These are phyloP conservation scores for Colletotrichum sp. DNA, from an alignment of 2,329 filamentous ascomycete species.

Conservation along the genomic window DNA sequence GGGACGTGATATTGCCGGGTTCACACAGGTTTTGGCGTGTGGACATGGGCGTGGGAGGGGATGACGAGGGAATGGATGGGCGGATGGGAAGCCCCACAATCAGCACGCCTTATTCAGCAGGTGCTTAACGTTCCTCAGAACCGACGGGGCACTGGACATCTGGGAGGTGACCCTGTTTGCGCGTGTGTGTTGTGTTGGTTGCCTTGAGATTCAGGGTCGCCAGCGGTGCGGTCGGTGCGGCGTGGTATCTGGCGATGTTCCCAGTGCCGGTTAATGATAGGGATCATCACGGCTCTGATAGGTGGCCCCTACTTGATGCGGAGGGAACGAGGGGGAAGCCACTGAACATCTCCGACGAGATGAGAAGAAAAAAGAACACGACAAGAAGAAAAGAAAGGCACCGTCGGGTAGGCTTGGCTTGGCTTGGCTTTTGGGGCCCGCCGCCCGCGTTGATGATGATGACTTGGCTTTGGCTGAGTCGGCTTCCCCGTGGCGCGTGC, in stretches of 20 bases:
- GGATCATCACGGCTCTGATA: background rate
- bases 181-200: background rate
- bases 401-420: slow-evolving; percentile 1
- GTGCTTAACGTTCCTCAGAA: background rate
- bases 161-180: background rate
- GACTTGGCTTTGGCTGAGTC: slow-evolving; percentile 18
- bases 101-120: slow-evolving; percentile 14
- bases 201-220: background rate
- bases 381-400: background rate
- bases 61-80: slow-evolving; percentile 3
- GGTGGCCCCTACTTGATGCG: background rate
- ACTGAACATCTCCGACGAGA: background rate
- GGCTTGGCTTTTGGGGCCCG: slow-evolving; percentile 1
- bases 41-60: background rate
- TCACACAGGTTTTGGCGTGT: background rate
- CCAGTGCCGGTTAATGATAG: background rate
- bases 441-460: background rate
- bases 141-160: background rate
- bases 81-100: background rate
- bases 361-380: background rate
- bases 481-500: slow-evolving; percentile 20
- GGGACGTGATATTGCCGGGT: background rate
- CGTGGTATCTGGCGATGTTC: background rate
- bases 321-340: background rate
- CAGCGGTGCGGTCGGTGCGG: background rate